Conservation (phyloP, 202 grass and related monocot genomes). For the Panicum hallii region DNA sequence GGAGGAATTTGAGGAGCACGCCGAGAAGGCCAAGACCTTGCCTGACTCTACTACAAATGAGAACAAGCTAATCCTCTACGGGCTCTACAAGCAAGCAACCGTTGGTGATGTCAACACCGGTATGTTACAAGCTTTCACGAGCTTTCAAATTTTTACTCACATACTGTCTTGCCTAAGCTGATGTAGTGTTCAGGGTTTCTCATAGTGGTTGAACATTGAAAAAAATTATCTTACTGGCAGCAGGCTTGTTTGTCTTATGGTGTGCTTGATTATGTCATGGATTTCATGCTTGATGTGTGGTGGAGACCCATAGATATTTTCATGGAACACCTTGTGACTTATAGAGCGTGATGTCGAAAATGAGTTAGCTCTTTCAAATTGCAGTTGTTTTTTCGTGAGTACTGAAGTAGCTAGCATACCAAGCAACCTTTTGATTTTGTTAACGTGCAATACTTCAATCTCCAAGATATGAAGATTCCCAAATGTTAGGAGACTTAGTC, state of each 20-base stretch:
- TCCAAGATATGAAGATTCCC: neutral
- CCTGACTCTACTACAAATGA: slow-evolving; percentile 53
- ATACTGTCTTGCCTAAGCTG: neutral
- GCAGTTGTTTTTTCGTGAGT: neutral
- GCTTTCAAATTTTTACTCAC: neutral
- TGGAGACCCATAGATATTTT: neutral
- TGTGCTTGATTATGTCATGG: neutral
- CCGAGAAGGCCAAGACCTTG: slow-evolving; percentile 64
- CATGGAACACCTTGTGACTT: neutral
- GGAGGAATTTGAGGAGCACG: slow-evolving; percentile 76
- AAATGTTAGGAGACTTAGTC: neutral
- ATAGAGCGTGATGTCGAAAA: neutral
- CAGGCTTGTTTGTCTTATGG: neutral
- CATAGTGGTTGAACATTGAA: neutral
- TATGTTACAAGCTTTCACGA: neutral
- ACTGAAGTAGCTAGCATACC: neutral
- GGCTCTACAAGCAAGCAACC: slow-evolving; percentile 71
- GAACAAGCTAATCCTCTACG: slow-evolving; percentile 61
- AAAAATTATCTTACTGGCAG: neutral
- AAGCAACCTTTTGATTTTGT: slow-evolving; percentile 11
- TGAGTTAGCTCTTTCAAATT: neutral
- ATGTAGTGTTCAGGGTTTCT: neutral
- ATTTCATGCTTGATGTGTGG: neutral
- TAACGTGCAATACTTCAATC: neutral
- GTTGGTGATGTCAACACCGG: slow-evolving; percentile 61